Percentiles rank a stretch among this genome's conserved stretches.
phyloP scores from a whole-genome alignment of 2,329 filamentous ascomycete species.

The Teratosphaeria gauchensis region DNA sequence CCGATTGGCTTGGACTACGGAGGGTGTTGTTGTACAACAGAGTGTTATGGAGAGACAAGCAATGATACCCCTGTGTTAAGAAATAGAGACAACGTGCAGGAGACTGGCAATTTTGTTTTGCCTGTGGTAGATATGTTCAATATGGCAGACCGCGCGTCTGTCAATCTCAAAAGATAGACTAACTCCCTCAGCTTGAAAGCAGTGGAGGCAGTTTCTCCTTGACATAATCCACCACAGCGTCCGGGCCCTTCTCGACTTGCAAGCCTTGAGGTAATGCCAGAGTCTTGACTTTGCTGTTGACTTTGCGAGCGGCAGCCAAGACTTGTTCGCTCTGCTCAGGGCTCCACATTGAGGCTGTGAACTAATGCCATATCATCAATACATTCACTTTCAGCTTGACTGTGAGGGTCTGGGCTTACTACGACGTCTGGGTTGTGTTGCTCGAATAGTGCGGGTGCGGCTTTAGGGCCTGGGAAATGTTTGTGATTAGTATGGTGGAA shows the following conservation, averaged over 20 bases:
- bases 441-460: constrained; percentile 6
- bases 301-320: constrained; percentile 34
- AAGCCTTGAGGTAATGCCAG: constrained; percentile 46
- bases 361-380: constrained; percentile 29
- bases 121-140: background rate
- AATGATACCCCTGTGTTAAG: background rate
- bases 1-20: background rate
- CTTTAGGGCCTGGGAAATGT: constrained; percentile 5
- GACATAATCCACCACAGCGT: constrained; percentile 47
- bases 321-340: constrained; percentile 40
- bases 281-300: constrained; percentile 40
- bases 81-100: background rate
- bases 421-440: constrained; percentile 28
- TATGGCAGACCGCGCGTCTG: too few relatives aligned
- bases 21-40: background rate
- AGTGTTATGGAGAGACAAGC: background rate
- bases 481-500: background rate
- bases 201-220: constrained; percentile 31
- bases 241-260: constrained; percentile 44
- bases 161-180: too few relatives aligned
- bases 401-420: constrained; percentile 29
- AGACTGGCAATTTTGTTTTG: background rate
- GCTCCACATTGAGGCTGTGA: constrained; percentile 53
- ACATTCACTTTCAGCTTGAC: background rate
- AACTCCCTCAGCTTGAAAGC: background rate